Conservation (phyloP, 257 asterid genomes). For the Solanum sejunctum region DNA sequence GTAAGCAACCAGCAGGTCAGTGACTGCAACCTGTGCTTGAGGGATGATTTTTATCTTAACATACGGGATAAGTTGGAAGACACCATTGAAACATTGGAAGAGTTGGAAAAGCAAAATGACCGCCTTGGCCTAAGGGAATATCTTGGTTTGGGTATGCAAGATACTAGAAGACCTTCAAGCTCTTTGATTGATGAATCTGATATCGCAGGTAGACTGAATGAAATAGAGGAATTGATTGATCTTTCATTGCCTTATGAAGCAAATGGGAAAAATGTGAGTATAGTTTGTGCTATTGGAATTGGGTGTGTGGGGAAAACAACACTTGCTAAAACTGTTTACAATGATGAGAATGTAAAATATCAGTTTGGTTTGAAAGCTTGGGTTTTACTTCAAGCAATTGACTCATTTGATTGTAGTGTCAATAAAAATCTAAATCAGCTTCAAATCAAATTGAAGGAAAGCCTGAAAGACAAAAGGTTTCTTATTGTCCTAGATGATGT, state of each 20-base stretch:
- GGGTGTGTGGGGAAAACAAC: slow-evolving; percentile 31
- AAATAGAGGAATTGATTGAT: no score
- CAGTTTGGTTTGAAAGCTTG: slow-evolving; percentile 30
- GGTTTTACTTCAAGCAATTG: slow-evolving; percentile 5
- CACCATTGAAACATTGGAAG: background rate
- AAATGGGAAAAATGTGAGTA: background rate
- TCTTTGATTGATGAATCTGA: background rate
- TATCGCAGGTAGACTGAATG: no score
- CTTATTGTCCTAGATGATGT: no score
- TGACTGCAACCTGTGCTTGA: background rate
- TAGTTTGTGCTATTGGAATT: no score
- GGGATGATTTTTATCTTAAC: background rate
- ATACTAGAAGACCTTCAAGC: background rate
- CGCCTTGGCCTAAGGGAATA: background rate
- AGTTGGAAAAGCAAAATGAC: background rate
- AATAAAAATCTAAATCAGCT: no score
- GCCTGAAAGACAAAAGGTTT: no score
- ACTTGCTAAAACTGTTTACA: slow-evolving; percentile 41
- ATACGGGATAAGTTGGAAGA: background rate
- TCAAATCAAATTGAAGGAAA: no score
- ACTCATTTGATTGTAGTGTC: no score
- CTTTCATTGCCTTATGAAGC: background rate
- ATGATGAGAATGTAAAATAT: slow-evolving; percentile 18
- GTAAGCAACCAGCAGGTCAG: background rate
- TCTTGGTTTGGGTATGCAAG: background rate